Conservation (phyloP, 257 asterid species). For the Dorcoceras hygrometricum region DNA sequence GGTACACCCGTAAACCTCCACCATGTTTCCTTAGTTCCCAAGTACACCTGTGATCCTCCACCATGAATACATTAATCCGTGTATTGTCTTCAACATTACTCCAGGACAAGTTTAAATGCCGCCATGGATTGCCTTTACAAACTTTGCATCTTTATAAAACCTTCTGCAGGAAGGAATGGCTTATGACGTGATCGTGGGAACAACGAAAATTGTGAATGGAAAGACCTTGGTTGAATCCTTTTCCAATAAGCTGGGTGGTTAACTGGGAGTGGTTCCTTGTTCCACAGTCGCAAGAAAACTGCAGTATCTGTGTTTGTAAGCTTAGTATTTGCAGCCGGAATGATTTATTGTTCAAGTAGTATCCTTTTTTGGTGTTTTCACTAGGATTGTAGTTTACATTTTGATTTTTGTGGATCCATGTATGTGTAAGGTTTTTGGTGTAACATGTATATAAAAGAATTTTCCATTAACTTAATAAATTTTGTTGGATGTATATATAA, state of each 20-base stretch:
- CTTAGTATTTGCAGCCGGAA: neutral
- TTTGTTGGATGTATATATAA: too few relatives aligned
- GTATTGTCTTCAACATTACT: neutral
- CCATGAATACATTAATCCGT: neutral
- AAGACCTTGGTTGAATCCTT: slow-evolving; percentile 63
- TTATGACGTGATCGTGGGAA: slow-evolving; percentile 78
- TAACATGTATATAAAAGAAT: neutral
- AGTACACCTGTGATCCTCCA: slow-evolving; percentile 33
- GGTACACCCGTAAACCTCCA: slow-evolving; percentile 34
- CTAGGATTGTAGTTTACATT: too few relatives aligned
- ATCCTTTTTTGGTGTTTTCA: neutral
- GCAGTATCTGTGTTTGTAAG: neutral
- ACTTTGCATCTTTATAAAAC: neutral
- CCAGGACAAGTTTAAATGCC: slow-evolving; percentile 1
- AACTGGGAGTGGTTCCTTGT: slow-evolving; percentile 10
- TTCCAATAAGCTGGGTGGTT: slow-evolving; percentile 48
- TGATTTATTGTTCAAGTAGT: neutral
- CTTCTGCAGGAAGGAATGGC: slow-evolving; percentile 85
- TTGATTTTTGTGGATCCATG: too few relatives aligned
- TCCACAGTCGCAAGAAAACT: neutral
- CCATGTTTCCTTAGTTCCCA: slow-evolving; percentile 65
- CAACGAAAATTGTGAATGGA: slow-evolving; percentile 77
- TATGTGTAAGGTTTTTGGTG: neutral
- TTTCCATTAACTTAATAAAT: too few relatives aligned
- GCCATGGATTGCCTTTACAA: neutral